phyloP scores from a whole-genome alignment of 139 green algal species.

The Chlorella sorokiniana region DNA sequence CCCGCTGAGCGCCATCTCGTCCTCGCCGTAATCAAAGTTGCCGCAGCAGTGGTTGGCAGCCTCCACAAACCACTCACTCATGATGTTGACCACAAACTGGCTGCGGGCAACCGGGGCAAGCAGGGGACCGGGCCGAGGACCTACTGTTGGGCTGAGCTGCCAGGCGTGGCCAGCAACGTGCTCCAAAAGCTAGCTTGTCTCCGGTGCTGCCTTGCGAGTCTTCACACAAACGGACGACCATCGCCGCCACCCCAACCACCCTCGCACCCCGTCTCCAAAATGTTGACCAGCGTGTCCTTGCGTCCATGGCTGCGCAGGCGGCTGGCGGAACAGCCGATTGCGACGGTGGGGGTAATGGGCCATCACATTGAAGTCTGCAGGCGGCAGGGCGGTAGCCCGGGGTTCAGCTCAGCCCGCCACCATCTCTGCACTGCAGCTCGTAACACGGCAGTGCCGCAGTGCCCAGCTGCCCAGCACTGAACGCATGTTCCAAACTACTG shows the following conservation, averaged over 20 bases:
- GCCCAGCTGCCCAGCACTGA: no score
- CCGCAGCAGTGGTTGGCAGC: conserved; percentile 93
- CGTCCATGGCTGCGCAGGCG: conserved; percentile 42
- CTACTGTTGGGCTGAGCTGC: no score
- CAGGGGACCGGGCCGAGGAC: neutral
- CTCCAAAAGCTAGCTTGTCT: no score
- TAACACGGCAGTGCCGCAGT: no score
- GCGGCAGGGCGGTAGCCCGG: no score
- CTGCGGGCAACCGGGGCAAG: conserved; percentile 41
- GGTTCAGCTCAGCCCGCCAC: no score
- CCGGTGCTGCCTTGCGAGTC: neutral
- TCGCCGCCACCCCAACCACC: neutral
- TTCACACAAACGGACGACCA: neutral
- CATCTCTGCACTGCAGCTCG: no score
- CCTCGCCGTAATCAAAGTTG: conserved; percentile 71
- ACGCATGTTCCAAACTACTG: no score
- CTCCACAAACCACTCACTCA: conserved; percentile 96
- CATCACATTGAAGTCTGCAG: conserved; percentile 93
- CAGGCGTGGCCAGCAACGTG: no score
- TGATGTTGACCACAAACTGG: conserved; percentile 93
- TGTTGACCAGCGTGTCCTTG: conserved; percentile 94
- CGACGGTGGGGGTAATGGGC: conserved; percentile 78
- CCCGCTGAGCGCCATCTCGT: conserved; percentile 82
- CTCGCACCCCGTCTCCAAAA: conserved; percentile 80
- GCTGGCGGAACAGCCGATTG: conserved; percentile 61